phyloP scores from a whole-genome alignment of 225 moss, liverwort and hornwort genomes.

The Physcomitrium patens region DNA sequence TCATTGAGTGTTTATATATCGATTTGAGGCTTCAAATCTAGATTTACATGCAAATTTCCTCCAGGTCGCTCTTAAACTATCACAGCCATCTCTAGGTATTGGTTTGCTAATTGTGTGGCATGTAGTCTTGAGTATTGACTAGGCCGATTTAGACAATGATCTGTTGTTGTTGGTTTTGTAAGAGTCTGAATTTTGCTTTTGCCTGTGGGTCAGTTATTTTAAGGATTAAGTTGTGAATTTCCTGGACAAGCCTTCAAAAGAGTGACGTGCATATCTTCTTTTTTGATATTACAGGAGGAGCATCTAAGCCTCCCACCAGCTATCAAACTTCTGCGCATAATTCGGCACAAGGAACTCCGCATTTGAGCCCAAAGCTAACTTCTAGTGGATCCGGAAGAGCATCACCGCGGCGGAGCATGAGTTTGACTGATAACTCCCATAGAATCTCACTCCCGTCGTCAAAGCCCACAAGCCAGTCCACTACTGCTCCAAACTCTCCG shows the following conservation, averaged over 20 bases:
- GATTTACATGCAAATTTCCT: not conserved
- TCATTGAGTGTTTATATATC: not conserved
- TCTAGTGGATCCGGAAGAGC: constrained; percentile 67
- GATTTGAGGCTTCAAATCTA: not conserved
- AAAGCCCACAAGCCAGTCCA: constrained; percentile 72
- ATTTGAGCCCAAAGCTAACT: constrained; percentile 57
- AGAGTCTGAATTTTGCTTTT: too few relatives aligned
- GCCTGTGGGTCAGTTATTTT: too few relatives aligned
- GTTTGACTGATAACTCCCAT: constrained; percentile 44
- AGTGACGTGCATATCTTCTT: not conserved
- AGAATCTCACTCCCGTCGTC: constrained; percentile 73
- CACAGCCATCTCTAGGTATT: not conserved
- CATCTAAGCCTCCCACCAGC: constrained; percentile 40
- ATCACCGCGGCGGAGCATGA: constrained; percentile 74
- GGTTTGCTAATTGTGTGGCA: constrained; percentile 6
- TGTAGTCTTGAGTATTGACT: not conserved
- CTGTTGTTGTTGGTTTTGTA: not conserved
- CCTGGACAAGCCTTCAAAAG: not conserved
- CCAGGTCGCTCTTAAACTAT: not conserved
- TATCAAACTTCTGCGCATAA: constrained; percentile 38
- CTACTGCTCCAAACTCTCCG: constrained; percentile 94
- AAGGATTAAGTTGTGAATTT: not conserved
- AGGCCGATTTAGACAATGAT: not conserved
- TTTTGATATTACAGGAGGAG: constrained; percentile 18
- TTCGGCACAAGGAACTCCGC: constrained; percentile 40